These are phyloP conservation scores for Pholiota microspora DNA, from an alignment of 768 basidiomycete genomes.

Conservation along the genomic window DNA sequence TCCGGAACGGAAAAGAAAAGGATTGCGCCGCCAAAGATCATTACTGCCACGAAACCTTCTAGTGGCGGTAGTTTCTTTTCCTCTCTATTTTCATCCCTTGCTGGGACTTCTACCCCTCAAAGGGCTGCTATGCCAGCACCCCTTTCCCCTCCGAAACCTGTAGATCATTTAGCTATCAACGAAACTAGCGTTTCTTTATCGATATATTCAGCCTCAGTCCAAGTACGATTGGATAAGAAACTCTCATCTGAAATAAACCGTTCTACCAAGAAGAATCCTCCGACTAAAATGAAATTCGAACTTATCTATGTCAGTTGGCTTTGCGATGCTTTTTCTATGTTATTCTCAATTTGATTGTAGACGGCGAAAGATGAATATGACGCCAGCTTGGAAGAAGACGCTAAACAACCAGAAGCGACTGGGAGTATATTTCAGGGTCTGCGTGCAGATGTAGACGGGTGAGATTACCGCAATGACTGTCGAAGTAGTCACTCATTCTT, in stretches of 20 bases:
- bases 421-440: slow-evolving; percentile 88
- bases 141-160: slow-evolving; percentile 27
- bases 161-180: slow-evolving; percentile 38
- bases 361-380: slow-evolving; percentile 84
- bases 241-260: slow-evolving; percentile 73
- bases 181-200: slow-evolving; percentile 59
- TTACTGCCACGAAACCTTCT: slow-evolving; percentile 31
- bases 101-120: slow-evolving; percentile 35
- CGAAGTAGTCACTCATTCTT: too few species aligned
- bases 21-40: slow-evolving; percentile 19
- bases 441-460: slow-evolving; percentile 85
- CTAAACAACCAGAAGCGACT: slow-evolving; percentile 51
- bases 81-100: slow-evolving; percentile 39
- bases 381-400: slow-evolving; percentile 66
- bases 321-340: background rate
- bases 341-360: slow-evolving; percentile 31
- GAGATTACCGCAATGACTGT: slow-evolving; percentile 20
- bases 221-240: slow-evolving; percentile 64
- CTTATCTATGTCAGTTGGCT: slow-evolving; percentile 72
- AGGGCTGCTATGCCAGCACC: slow-evolving; percentile 33
- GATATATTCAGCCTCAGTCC: slow-evolving; percentile 65
- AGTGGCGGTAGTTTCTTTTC: slow-evolving; percentile 45
- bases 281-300: slow-evolving; percentile 68
- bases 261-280: slow-evolving; percentile 95
- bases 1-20: slow-evolving; percentile 60